These are phyloP conservation scores for Podosphaera xanthii DNA, from an alignment of 2,329 filamentous ascomycete genomes.

Conservation along the genomic window DNA sequence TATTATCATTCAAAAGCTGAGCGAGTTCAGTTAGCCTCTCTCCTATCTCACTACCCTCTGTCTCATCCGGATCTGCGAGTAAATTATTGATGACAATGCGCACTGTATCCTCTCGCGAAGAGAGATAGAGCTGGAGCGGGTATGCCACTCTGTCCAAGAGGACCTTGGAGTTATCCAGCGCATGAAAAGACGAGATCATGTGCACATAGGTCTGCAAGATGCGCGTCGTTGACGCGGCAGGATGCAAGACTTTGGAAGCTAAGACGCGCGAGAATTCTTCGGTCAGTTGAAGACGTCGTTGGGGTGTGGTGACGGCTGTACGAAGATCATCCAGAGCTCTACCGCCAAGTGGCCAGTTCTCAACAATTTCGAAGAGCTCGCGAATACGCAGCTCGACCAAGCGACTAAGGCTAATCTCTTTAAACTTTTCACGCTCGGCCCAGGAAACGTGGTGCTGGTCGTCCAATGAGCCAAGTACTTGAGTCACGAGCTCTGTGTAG, in stretches of 20 bases:
- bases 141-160: constrained; percentile 51
- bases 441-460: constrained; percentile 21
- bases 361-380: constrained; percentile 59
- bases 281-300: constrained; percentile 46
- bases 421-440: constrained; percentile 42
- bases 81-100: constrained; percentile 55
- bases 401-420: constrained; percentile 43
- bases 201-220: constrained; percentile 59
- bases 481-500: constrained; percentile 39
- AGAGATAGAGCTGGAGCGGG: constrained; percentile 52
- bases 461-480: constrained; percentile 27
- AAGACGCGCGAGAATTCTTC: constrained; percentile 43
- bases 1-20: constrained; percentile 25
- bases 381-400: constrained; percentile 46
- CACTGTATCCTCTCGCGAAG: constrained; percentile 55
- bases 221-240: constrained; percentile 51
- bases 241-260: constrained; percentile 44
- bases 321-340: constrained; percentile 55
- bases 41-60: constrained; percentile 15
- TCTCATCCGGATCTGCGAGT: constrained; percentile 33
- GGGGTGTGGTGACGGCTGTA: constrained; percentile 43
- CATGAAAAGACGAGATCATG: constrained; percentile 56
- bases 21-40: constrained; percentile 44
- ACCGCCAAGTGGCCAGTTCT: constrained; percentile 48
- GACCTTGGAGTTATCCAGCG: constrained; percentile 55